A percentile compares a stretch with the other conserved stretches of the same genome.
Evolutionary conservation across 768 basidiomycete genomes (phyloP).

Genomic region (Boletus edulis): DNA sequence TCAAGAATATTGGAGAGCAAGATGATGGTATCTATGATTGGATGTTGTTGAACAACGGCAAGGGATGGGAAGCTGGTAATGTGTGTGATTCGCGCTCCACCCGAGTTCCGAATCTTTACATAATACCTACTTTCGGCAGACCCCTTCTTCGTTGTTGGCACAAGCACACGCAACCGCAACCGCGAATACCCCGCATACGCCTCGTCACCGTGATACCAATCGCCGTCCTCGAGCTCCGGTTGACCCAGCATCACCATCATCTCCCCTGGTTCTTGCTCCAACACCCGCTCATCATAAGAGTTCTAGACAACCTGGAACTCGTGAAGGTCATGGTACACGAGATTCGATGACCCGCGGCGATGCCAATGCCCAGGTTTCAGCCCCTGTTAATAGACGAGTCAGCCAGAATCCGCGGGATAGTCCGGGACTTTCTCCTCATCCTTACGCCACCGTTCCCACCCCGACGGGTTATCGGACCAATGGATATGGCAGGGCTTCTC

Average conservation of each 20-base stretch:
- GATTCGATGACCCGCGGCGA: constrained; percentile 47
- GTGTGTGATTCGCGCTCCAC: constrained; percentile 45
- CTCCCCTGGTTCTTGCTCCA: constrained; percentile 64
- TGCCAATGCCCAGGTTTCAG: constrained; percentile 62
- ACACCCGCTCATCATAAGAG: constrained; percentile 65
- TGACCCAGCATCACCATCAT: constrained; percentile 52
- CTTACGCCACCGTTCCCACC: constrained; percentile 67
- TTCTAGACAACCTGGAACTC: constrained; percentile 45
- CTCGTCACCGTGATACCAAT: constrained; percentile 54
- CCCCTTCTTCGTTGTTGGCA: constrained; percentile 41
- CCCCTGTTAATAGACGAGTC: constrained; percentile 61
- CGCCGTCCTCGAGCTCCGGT: constrained; percentile 48
- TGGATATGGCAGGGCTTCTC: constrained; percentile 58
- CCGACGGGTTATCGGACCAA: constrained; percentile 53
- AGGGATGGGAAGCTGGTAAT: constrained; percentile 91
- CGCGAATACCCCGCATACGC: constrained; percentile 51
- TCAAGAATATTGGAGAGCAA: constrained; percentile 82
- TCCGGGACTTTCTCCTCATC: constrained; percentile 57
- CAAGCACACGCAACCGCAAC: constrained; percentile 58
- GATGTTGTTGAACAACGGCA: constrained; percentile 92
- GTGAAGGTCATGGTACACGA: constrained; percentile 47
- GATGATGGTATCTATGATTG: constrained; percentile 96
- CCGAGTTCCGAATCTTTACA: neutral
- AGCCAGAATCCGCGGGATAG: constrained; percentile 60
- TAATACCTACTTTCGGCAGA: constrained; percentile 29